Evolutionary conservation across 2,329 filamentous ascomycete species (phyloP).

Genomic region (Apiospora sp.): DNA sequence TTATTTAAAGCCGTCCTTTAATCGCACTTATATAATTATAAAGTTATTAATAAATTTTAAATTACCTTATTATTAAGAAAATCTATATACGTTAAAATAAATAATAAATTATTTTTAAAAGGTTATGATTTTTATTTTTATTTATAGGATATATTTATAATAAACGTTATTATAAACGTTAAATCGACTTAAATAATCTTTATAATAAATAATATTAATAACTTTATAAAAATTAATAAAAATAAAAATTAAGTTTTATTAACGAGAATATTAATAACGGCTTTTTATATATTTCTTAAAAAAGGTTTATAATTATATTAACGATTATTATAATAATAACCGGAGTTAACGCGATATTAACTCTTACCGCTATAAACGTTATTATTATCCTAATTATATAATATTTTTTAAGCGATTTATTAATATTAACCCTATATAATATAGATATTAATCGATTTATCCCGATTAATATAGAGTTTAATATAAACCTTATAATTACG

Average conservation of each 20-base stretch:
- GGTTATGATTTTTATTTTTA: not conserved
- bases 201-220: not conserved
- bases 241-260: not conserved
- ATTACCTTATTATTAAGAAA: no score
- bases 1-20: no score
- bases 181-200: no score
- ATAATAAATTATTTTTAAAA: not conserved
- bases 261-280: not conserved
- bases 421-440: no score
- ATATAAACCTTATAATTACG: not conserved
- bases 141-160: not conserved
- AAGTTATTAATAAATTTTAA: no score
- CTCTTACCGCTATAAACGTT: no score
- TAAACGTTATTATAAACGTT: no score
- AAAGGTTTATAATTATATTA: not conserved
- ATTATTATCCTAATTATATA: not conserved
- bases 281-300: not conserved
- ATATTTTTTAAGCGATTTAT: no score
- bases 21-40: no score
- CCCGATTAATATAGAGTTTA: not conserved
- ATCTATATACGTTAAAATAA: not conserved
- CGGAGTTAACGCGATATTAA: not conserved
- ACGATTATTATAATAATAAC: not conserved
- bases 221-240: not conserved
- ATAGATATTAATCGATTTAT: no score